Conservation (phyloP, 2,329 filamentous ascomycete genomes). For the Sclerotinia sclerotiorum region DNA sequence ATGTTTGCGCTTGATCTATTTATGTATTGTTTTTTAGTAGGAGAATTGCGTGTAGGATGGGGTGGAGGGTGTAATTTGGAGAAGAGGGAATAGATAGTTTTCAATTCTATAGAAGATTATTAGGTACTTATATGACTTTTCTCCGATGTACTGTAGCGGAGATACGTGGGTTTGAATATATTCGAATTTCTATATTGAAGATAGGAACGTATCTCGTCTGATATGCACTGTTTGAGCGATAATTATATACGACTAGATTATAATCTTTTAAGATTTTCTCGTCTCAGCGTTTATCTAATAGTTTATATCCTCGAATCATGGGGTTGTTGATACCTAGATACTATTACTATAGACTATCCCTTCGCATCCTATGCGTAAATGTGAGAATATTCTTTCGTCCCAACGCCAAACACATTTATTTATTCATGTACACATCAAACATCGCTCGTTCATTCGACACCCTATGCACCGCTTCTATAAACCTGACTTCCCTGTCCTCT, state of each 20-base stretch:
- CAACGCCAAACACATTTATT: conserved; percentile 12
- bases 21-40: too few species aligned
- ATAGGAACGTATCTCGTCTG: neutral
- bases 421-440: conserved; percentile 15
- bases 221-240: neutral
- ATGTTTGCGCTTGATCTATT: too few species aligned
- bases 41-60: too few species aligned
- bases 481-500: conserved; percentile 74
- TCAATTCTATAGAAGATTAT: too few species aligned
- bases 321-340: neutral
- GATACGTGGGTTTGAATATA: too few species aligned
- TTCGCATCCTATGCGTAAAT: conserved; percentile 4
- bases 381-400: conserved; percentile 1
- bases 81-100: too few species aligned
- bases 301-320: neutral
- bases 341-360: neutral
- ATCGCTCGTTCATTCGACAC: neutral
- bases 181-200: neutral
- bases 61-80: too few species aligned
- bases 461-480: conserved; percentile 67
- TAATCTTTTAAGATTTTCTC: neutral
- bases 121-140: too few species aligned
- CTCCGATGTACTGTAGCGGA: too few species aligned
- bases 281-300: neutral
- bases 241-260: neutral